Conservation (phyloP, 768 basidiomycete genomes). For the Mrakia frigida region DNA sequence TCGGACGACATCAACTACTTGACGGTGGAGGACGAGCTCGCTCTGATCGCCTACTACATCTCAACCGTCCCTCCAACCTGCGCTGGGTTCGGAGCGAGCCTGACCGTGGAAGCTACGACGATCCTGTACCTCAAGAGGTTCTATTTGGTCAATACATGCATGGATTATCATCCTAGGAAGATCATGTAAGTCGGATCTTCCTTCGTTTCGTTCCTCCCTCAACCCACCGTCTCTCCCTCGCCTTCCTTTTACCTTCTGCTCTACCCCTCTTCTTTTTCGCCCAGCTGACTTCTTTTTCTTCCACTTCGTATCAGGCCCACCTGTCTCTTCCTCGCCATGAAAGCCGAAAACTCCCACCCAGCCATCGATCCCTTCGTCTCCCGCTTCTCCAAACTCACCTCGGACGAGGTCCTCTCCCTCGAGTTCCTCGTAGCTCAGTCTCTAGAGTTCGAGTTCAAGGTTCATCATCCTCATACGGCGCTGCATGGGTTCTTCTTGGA, state of each 20-base stretch:
- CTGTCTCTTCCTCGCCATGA: constrained; percentile 87
- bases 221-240: no score
- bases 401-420: constrained; percentile 81
- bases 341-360: constrained; percentile 93
- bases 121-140: constrained; percentile 90
- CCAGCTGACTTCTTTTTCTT: not conserved
- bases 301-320: constrained; percentile 63
- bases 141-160: constrained; percentile 94
- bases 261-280: not conserved
- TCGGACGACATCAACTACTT: constrained; percentile 63
- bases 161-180: constrained; percentile 99
- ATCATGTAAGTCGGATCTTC: constrained; percentile 68
- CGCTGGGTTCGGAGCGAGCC: constrained; percentile 76
- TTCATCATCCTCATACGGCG: constrained; percentile 45
- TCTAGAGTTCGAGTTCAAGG: constrained; percentile 85
- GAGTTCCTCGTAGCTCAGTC: constrained; percentile 96
- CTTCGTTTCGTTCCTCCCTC: not conserved
- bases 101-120: constrained; percentile 89
- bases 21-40: constrained; percentile 71
- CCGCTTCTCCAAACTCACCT: constrained; percentile 72
- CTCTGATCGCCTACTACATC: constrained; percentile 83
- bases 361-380: constrained; percentile 77
- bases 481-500: constrained; percentile 63
- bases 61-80: constrained; percentile 80
- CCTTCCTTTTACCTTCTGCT: no score